Conservation (phyloP, 768 basidiomycete species). For the Trametes cubensis region DNA sequence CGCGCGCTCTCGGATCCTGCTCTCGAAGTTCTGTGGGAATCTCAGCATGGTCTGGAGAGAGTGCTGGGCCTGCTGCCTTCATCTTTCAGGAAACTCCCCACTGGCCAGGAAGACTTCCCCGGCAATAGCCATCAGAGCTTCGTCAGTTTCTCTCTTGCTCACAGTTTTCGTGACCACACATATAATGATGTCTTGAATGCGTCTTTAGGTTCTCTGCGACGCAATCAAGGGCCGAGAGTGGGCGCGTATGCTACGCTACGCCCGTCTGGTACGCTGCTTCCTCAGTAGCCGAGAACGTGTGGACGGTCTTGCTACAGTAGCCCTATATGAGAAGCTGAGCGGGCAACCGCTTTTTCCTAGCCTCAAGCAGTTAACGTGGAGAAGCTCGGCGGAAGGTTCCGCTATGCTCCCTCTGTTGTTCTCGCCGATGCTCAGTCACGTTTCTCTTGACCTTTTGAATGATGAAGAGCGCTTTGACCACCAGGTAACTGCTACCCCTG, state of each 20-base stretch:
- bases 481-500: not conserved
- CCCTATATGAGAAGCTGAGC: not conserved
- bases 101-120: not conserved
- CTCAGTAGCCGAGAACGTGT: not conserved
- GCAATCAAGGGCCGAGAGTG: not conserved
- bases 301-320: not conserved
- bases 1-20: slow-evolving; percentile 10
- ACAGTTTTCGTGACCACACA: not conserved
- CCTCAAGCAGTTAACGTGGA: not conserved
- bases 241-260: slow-evolving; percentile 3
- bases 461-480: not conserved
- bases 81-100: not conserved
- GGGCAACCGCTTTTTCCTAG: slow-evolving; percentile 3
- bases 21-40: slow-evolving; percentile 2
- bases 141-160: not conserved
- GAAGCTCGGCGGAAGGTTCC: not conserved
- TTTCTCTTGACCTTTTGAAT: not conserved
- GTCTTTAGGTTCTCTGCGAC: not conserved
- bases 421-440: slow-evolving; percentile 9
- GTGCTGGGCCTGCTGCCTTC: not conserved
- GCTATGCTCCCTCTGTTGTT: not conserved
- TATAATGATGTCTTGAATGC: not conserved
- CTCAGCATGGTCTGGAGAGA: not conserved
- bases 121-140: not conserved
- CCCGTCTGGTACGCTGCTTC: not conserved